A percentile compares a stretch with the other conserved stretches of the same genome.
These are phyloP conservation scores for Trypanosomatidae sp. DNA, from an alignment of 208 protist genomes.

Conservation along the genomic window DNA sequence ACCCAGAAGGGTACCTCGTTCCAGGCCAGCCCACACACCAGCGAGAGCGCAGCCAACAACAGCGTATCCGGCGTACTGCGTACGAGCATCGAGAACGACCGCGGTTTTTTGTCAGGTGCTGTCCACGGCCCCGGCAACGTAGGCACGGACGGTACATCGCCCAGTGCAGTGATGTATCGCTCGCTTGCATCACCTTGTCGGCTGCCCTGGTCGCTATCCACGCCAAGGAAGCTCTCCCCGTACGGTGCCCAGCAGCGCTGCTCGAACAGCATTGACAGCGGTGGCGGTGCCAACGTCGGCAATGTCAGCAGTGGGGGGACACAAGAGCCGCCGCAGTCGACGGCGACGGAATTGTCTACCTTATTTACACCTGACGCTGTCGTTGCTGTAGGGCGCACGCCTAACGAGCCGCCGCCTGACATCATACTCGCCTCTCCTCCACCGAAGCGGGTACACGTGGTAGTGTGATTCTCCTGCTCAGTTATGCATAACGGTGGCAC, in stretches of 20 bases:
- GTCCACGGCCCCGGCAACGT: background rate
- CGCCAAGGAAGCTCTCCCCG: background rate
- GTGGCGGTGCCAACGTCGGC: background rate
- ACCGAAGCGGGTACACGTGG: slow-evolving; percentile 21
- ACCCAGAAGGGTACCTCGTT: background rate
- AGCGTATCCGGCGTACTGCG: background rate
- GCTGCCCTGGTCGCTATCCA: background rate
- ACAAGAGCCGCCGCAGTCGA: background rate
- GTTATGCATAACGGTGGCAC: background rate
- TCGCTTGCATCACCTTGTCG: background rate
- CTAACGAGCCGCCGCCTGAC: slow-evolving; percentile 28
- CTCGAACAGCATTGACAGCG: background rate
- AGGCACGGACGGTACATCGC: background rate
- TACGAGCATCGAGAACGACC: background rate
- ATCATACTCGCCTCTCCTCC: slow-evolving; percentile 20
- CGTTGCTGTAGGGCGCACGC: background rate
- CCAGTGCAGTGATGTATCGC: background rate
- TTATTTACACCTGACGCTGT: background rate
- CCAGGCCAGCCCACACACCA: background rate
- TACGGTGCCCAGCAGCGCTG: background rate
- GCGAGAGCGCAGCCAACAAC: background rate
- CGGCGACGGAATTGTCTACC: background rate
- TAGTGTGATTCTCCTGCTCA: slow-evolving; percentile 2
- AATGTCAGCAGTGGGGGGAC: background rate
- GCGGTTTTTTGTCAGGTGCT: background rate